Base-by-base conservation (phyloP, 2,329 filamentous ascomycete species). In the Ceratocystis colombiana region DNA sequence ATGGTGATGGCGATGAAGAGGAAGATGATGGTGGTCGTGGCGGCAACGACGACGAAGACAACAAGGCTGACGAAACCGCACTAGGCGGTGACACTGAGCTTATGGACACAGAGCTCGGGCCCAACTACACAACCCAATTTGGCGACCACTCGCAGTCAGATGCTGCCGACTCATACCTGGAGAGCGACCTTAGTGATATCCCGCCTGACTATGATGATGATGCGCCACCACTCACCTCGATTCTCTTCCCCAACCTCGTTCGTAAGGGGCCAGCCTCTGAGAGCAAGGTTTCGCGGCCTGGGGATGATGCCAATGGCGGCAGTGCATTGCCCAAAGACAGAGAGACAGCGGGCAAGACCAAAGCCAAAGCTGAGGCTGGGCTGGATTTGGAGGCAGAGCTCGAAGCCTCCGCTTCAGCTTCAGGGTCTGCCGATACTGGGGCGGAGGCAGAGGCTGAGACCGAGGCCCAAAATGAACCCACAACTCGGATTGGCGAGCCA, bases 151-250 rank as follows among this genome's bases (percentile, higher is more conserved):
- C 61, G 20, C 64, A 65, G 17, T 64, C 61, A 10, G 61, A 64
- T 5, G 64, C 64, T 50, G 64, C 45, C n/a, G 67, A 82, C 50
- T 85, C 83, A 0, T 85, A 88, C 69, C 84, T 87, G 65, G 86
- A 88, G 73, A 88, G 85, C 71, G 86, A 88, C 69, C 76, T 88
- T 0, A 88, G 84, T 64, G 86, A 88, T 68, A 81, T 85, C 3
- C 78, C 84, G 30, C 75, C 80, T 3, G 81, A 80, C 50, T 83
- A 83, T 66, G 81, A 85, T 64, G 81, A 84, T 57, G 80, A 85
- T 50, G 79, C 80, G 37, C 81, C 81, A 1, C 76, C 79, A 1
- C 78, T 33, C n/a, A 45, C 59, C n/a, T 66, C 64, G 5, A 37
- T 66, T 20, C 74, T 84, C 74, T 83, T 84, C 64, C 80, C 81